Base-by-base conservation (phyloP, 345 rosid species). In the Trapa incisa region DNA sequence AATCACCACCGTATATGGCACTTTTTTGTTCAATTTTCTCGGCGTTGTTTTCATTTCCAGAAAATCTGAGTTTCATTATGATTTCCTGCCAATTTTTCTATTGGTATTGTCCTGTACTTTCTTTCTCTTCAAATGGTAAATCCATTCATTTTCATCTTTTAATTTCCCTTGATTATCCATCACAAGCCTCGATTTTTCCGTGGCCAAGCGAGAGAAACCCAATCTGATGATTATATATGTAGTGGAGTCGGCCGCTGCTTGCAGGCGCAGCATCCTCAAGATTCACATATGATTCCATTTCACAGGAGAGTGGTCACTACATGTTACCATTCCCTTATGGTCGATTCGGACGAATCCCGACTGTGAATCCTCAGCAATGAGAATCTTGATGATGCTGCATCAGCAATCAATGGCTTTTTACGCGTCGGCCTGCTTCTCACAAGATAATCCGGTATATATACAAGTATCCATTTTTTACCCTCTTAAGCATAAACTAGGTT, bases 341-440 rank as follows among this genome's bases (percentile, higher is more conserved):
- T 22, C 0, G 29, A 22, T 22, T 22, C 29, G 29, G 29, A 22
- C 29, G 29, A 22, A 22, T 22, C 0, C 29, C 29, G 29, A 22
- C 29, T 22, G 29, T 22, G 29, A 22, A 22, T 22, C 29, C 29
- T 22, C 29, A 22, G 48, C 67, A 33, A 54, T 82, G 92, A 77
- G 92, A 87, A 87, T 87, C 92, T 84, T 87, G 92, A 87, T 87
- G 92, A 87, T 87, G 92, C 92, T 84, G 92, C 92, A 83, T 80
- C 87, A 47, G 89, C 83, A 65, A 77, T 75, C 61, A 47, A 81
- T 81, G 92, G 70, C 86, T 86, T 54, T n/a, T 37, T 52, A 38
- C 8, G 13, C 35, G 32, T 58, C 32, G 3, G 16, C 16, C 38
- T 2, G 1, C 29, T 54, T 32, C 63, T 35, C 1, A 58, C 38